Percentiles rank a stretch among this genome's conserved stretches.
These are phyloP conservation scores for Penicillium desertorum DNA, from an alignment of 495 filamentous ascomycete species.

Conservation along the genomic window DNA sequence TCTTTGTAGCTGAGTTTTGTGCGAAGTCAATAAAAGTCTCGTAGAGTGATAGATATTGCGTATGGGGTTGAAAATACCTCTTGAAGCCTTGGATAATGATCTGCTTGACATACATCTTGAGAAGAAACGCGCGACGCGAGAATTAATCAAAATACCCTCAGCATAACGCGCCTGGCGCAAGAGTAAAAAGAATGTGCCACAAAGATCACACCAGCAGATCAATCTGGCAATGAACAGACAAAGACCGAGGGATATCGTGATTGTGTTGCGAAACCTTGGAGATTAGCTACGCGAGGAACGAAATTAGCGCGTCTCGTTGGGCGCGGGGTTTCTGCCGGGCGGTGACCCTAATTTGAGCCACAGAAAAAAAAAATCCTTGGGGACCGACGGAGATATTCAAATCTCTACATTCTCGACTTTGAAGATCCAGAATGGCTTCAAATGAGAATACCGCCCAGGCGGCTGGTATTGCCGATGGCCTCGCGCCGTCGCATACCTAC, in stretches of 20 bases:
- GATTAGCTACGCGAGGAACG: constrained; percentile 24
- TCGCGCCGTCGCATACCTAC: constrained; percentile 52
- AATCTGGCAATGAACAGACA: constrained; percentile 9
- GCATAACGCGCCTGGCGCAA: constrained; percentile 41
- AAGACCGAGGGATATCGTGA: background rate
- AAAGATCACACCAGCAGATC: background rate
- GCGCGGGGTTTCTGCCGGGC: constrained; percentile 50
- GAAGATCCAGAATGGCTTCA: constrained; percentile 28
- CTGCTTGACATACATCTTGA: constrained; percentile 96
- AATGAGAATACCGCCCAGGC: constrained; percentile 24
- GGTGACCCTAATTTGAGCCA: constrained; percentile 34
- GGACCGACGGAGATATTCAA: constrained; percentile 7
- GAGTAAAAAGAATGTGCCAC: constrained; percentile 9
- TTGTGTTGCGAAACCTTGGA: constrained; percentile 19
- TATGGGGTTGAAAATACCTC: constrained; percentile 58
- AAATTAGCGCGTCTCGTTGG: constrained; percentile 32
- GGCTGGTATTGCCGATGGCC: constrained; percentile 44
- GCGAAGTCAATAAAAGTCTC: background rate
- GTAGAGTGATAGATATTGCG: background rate
- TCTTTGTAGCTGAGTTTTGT: constrained; percentile 86
- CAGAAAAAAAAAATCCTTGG: constrained; percentile 36
- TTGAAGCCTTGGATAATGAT: constrained; percentile 99
- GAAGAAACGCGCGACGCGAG: constrained; percentile 37
- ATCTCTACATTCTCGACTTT: constrained; percentile 12
- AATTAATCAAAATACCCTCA: constrained; percentile 29